These are phyloP conservation scores for Mollisia scopiformis DNA, from an alignment of 2,329 filamentous ascomycete species.

Conservation along the genomic window DNA sequence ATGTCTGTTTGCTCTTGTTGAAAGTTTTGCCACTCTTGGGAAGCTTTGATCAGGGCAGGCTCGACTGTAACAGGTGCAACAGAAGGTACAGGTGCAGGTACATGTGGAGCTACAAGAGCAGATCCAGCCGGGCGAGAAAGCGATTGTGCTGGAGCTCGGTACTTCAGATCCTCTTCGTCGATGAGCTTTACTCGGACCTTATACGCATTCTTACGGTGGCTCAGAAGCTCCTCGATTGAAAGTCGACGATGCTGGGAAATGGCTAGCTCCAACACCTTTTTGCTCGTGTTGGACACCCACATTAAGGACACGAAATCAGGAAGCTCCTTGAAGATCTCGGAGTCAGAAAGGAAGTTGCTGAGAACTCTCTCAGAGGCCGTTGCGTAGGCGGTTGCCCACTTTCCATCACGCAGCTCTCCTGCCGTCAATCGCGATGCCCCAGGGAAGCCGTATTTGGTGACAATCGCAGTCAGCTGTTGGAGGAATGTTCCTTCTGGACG, in stretches of 20 bases:
- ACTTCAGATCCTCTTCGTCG: background rate
- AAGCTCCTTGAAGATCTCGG: background rate
- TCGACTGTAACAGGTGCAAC: background rate
- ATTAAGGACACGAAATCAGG: background rate
- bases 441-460: background rate
- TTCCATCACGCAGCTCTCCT: background rate
- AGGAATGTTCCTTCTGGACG: background rate
- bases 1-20: slow-evolving; percentile 1
- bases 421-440: background rate
- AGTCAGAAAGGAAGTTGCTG: background rate
- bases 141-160: background rate
- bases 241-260: background rate
- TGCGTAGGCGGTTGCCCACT: background rate
- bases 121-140: background rate
- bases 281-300: background rate
- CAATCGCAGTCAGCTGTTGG: background rate
- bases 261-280: background rate
- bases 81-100: background rate
- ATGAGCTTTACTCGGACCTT: background rate
- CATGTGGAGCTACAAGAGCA: too few relatives aligned
- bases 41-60: background rate
- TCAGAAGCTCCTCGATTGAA: background rate
- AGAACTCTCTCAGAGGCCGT: background rate
- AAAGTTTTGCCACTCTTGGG: background rate
- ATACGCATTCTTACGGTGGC: background rate